Percentiles rank a stretch among this genome's conserved stretches.
Evolutionary conservation across 2,329 filamentous ascomycete species (phyloP).

Genomic region (Colletotrichum sp.): DNA sequence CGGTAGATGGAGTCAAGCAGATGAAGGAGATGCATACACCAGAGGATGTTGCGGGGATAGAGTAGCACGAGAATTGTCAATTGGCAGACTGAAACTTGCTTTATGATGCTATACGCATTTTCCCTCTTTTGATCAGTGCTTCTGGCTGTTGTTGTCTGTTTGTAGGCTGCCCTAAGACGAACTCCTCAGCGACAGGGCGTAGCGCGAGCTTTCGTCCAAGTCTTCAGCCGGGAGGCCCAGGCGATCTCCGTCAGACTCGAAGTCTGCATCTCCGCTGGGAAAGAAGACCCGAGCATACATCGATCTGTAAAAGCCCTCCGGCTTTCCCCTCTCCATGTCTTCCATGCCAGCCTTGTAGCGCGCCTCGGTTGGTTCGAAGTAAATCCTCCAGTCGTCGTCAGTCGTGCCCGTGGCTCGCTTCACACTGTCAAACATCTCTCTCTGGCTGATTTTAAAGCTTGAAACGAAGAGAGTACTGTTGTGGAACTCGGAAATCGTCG

Average conservation of each 20-base stretch:
- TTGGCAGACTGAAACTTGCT: neutral
- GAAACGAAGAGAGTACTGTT: slow-evolving; percentile 56
- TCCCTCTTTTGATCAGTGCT: neutral
- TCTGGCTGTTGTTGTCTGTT: neutral
- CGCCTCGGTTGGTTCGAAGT: slow-evolving; percentile 43
- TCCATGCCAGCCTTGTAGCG: slow-evolving; percentile 54
- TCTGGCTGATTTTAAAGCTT: slow-evolving; percentile 65
- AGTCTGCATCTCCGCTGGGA: neutral
- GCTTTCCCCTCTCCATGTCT: slow-evolving; percentile 43
- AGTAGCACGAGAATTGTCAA: neutral
- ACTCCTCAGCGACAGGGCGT: neutral
- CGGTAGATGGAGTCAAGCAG: slow-evolving; percentile 38
- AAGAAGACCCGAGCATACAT: slow-evolving; percentile 1
- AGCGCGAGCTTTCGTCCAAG: slow-evolving; percentile 57
- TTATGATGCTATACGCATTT: neutral
- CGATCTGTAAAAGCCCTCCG: slow-evolving; percentile 44
- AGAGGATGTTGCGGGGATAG: neutral
- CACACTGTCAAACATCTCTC: slow-evolving; percentile 68
- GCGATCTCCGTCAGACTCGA: slow-evolving; percentile 47
- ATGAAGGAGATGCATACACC: neutral
- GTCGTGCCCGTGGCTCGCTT: slow-evolving; percentile 61
- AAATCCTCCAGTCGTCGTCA: slow-evolving; percentile 59
- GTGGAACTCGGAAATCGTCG: slow-evolving; percentile 26
- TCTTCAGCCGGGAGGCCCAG: slow-evolving; percentile 63
- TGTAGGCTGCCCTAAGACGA: neutral